Conservation (phyloP, 768 basidiomycete species). For the Sarcomyxa edulis region DNA sequence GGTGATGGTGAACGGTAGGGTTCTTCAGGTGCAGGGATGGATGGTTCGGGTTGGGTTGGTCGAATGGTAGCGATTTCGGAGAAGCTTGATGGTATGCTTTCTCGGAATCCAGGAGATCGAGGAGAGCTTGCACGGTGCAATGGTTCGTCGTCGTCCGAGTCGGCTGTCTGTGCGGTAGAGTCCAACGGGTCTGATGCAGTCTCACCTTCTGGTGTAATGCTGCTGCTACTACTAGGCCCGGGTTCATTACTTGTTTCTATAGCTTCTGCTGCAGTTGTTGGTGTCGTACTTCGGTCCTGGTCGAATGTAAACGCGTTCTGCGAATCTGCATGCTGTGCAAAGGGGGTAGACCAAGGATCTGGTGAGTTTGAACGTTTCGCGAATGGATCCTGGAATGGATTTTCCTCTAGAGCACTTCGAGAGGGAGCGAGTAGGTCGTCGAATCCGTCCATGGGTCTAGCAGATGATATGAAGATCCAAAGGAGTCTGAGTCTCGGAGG, state of each 20-base stretch:
- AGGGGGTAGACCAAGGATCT: conserved; percentile 73
- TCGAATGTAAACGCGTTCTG: conserved; percentile 8
- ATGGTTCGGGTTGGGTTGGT: conserved; percentile 24
- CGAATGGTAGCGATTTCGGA: conserved; percentile 41
- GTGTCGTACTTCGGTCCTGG: conserved; percentile 10
- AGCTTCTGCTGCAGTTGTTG: conserved; percentile 4
- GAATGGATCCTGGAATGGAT: conserved; percentile 75
- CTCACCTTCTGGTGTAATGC: not conserved
- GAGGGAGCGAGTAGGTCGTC: conserved; percentile 69
- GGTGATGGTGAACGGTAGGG: conserved; percentile 9
- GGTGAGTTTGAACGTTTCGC: conserved; percentile 62
- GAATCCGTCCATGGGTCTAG: conserved; percentile 75
- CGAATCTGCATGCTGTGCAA: conserved; percentile 20
- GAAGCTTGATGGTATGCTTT: conserved; percentile 37
- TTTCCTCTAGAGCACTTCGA: conserved; percentile 58
- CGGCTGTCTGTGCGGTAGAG: conserved; percentile 1
- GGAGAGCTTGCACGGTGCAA: conserved; percentile 5
- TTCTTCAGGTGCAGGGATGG: conserved; percentile 16
- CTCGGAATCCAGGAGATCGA: conserved; percentile 47
- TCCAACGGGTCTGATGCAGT: conserved; percentile 5
- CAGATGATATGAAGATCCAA: too few species aligned
- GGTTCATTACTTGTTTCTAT: conserved; percentile 1
- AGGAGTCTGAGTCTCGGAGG: too few species aligned
- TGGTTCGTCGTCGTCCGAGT: conserved; percentile 6
- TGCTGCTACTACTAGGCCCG: not conserved